Evolutionary conservation across 768 basidiomycete species (phyloP), one percentile per base, ranked within the genome.

Genomic region (Mycena polygramma): DNA sequence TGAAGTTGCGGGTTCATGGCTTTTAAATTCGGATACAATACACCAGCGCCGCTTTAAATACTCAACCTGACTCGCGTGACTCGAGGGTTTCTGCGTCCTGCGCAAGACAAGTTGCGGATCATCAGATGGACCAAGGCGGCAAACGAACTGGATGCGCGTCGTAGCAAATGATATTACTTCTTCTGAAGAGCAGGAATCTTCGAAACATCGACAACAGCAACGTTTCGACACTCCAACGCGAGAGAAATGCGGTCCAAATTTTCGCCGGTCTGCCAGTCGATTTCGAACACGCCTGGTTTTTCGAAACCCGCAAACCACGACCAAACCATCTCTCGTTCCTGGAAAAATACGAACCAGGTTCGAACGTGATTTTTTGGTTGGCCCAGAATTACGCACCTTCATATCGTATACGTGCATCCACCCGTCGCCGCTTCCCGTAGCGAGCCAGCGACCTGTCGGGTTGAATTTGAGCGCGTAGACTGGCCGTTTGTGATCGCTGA

Each of bases 351-450:
- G 52, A 26, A 9, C 19, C 58, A 58, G 61, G 63, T 62, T 30
- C 30, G 55, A 43, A 45, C 41, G 24, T 43, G 5, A 37, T 22
- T 57, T 26, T 4, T 43, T 58, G n/a, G 9, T 5, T 3, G 4
- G 70, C 35, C 26, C 30, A 49, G 0, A 8, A 51, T 15, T 7
- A 79, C 68, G 60, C 73, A 93, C 94, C 82, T 87, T 82, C 37
- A 91, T 83, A 69, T 90, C 85, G 74, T 94, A 96, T 35, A 97
- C 81, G 73, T 90, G 84, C 63, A 96, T 74, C 82, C 88, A 87
- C 10, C 94, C 93, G 75, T 97, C 95, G 37, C 91, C 92, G 68
- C 92, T 88, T 1, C 93, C 95, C 17, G 93, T 93, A 3, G 92
- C 92, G 35, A 96, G 78, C 77, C 88, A 90, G 57, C 83, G 83